Evolutionary conservation across 2,329 filamentous ascomycete species (phyloP), one percentile per base, ranked within the genome.

Genomic region (Taxawa tesnikishii): DNA sequence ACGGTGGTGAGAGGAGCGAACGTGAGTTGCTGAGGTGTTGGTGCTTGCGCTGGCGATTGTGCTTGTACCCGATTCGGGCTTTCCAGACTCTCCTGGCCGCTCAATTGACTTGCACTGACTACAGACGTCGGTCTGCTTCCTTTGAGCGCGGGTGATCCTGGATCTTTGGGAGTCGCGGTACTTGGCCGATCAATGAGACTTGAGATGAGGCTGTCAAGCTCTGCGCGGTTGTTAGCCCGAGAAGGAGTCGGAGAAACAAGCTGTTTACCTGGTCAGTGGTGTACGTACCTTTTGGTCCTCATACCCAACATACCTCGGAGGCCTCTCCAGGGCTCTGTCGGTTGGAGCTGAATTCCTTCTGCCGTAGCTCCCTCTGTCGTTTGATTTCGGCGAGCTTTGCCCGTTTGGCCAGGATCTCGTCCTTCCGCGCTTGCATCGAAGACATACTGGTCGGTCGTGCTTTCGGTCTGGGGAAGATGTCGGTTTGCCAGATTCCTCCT

Each of bases 321-420:
- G 72, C 62, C 51, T 73, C 71, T 38, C 75, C 75, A 8, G 8
- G 8, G 53, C 75, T 81, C 21, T 32, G 26, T 5, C 34, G 29
- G 8, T 31, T 19, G 13, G 34, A 32, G 11, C 24, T 29, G 17
- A 82, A 75, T 54, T 92, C 83, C 53, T 72, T 82, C 42, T 83
- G 74, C 38, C 87, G 73, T 46, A 88, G 64, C 56, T 92, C 85
- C 47, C 90, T 75, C 62, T 94, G 85, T 40, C 83, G 75, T 65
- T 94, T 94, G 43, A 98, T 72, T 69, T 96, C 90, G 30, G 83
- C 87, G 49, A 98, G 83, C 68, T 90, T 94, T 41, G 87, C 88
- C 67, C 83, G 88, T 65, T 98, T 98, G 46, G 85, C 87, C 48
- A 90, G 67, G 46, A 98, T 94, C 67, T 98, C 90, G 67, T 94